These are phyloP conservation scores for Globisporangium splendens DNA, from an alignment of 352 stramenopile species.

Conservation along the genomic window DNA sequence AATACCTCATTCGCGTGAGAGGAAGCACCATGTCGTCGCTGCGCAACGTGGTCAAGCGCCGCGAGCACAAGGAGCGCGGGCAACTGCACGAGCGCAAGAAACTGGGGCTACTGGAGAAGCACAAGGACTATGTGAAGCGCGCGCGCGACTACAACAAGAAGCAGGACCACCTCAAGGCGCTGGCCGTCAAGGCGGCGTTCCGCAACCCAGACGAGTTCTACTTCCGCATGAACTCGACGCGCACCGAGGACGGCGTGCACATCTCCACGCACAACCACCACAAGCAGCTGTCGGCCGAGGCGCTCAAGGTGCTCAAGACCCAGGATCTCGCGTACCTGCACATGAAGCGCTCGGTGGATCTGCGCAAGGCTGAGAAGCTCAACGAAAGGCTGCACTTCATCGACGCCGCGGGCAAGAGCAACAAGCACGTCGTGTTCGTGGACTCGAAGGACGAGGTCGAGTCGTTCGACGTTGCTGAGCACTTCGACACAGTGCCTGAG, in stretches of 20 bases:
- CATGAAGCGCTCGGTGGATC: constrained; percentile 80
- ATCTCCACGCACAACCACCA: constrained; percentile 72
- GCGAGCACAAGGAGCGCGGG: constrained; percentile 97
- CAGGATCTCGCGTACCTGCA: constrained; percentile 96
- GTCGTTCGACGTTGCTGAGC: constrained; percentile 86
- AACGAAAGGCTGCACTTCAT: constrained; percentile 76
- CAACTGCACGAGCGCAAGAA: constrained; percentile 91
- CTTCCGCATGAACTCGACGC: constrained; percentile 92
- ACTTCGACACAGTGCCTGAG: constrained; percentile 90
- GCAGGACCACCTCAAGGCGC: constrained; percentile 79
- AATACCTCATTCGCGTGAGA: background rate
- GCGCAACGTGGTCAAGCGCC: constrained; percentile 98
- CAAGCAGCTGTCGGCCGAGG: constrained; percentile 66
- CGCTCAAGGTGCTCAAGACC: constrained; percentile 92
- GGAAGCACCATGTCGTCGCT: constrained; percentile 65
- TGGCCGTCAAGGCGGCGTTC: constrained; percentile 92
- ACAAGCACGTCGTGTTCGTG: constrained; percentile 95
- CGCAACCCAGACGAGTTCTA: constrained; percentile 99
- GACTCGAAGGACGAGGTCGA: constrained; percentile 74
- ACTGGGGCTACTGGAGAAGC: constrained; percentile 97
- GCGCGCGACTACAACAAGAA: constrained; percentile 96
- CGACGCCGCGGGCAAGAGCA: constrained; percentile 53
- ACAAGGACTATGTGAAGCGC: constrained; percentile 97
- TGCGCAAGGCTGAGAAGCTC: constrained; percentile 79
- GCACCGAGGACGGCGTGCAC: constrained; percentile 77